Evolutionary conservation across 148 eudicot species (phyloP).

Genomic region (Rhododendron ovatum): DNA sequence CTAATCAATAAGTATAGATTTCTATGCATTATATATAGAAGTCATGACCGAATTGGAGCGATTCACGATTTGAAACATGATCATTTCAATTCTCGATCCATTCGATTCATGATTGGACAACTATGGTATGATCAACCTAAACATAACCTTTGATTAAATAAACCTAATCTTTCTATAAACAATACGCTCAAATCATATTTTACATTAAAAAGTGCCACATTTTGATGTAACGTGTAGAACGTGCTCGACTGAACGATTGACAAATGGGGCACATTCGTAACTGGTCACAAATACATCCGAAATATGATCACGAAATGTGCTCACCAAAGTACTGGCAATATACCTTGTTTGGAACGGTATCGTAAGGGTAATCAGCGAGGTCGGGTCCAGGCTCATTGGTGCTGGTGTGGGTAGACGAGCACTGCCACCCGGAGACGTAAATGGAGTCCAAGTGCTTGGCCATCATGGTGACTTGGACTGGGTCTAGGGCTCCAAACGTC

Average conservation of each 20-base stretch:
- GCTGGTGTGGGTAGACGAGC: conserved; percentile 75
- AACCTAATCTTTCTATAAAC: neutral
- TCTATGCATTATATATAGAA: too few species aligned
- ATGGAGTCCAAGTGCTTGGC: conserved; percentile 72
- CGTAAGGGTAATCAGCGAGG: conserved; percentile 78
- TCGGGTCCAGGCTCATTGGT: conserved; percentile 84
- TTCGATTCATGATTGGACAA: too few species aligned
- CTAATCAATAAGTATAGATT: too few species aligned
- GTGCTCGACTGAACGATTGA: neutral
- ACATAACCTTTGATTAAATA: neutral
- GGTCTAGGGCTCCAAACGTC: conserved; percentile 79
- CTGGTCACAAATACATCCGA: too few species aligned
- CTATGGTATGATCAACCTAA: neutral
- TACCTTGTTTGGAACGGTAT: conserved; percentile 72
- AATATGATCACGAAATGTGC: neutral
- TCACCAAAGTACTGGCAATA: neutral
- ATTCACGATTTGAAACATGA: too few species aligned
- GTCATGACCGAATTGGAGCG: too few species aligned
- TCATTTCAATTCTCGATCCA: too few species aligned
- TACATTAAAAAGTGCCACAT: neutral
- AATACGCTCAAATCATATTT: neutral
- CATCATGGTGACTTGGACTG: conserved; percentile 85
- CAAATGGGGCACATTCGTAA: neutral
- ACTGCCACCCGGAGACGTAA: conserved; percentile 87
- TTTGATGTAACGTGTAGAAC: neutral